Base-by-base conservation (phyloP, 768 basidiomycete genomes). In the Gelatoporia subvermispora region DNA sequence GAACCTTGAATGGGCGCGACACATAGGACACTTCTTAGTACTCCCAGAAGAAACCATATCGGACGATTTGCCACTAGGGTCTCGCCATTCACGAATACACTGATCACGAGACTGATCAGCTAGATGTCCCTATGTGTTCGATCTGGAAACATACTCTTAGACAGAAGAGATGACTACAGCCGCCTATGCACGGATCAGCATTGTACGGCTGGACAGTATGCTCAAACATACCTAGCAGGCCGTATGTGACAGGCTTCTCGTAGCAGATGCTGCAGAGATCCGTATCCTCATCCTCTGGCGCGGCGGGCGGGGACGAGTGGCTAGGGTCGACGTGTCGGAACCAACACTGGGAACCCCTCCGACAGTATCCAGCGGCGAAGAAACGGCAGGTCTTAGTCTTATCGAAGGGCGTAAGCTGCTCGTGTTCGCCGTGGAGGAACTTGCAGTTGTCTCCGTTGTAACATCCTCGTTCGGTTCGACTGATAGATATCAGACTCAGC, bases 21-120 rank as follows among this genome's bases (percentile, higher is more conserved):
- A 91, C 69, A 87, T 80, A 0, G 89, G 88, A 59, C 89, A 92
- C 38, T 76, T 81, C 70, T 90, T 90, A 53, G 76, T 82, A 45
- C 76, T 80, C 18, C 76, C 78, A 4, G 83, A 81, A 34, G 69
- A 64, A 20, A 78, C 62, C 5, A 78, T 62, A 47, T 81, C 83
- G 1, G 62, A 60, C 2, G 70, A 67, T 61, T 81, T 84, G 17
- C 71, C 75, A 8, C 64, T 59, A n/a, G 75, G 75, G 53, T 79
- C 78, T 22, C 89, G 79, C 89, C 89, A 92, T 57, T 79, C 77
- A 38, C 80, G 81, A 50, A 92, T 86, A 60, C 89, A 92, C 84
- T 89, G 55, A 20, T 21, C 5, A 51, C 28, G 28, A 18, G 11
- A 42, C 39, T 36, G 31, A 24, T 51, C 34, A 52, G n/a, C 2